phyloP scores from a whole-genome alignment of 1,139 yeast genomes.

The Candida anutae region DNA sequence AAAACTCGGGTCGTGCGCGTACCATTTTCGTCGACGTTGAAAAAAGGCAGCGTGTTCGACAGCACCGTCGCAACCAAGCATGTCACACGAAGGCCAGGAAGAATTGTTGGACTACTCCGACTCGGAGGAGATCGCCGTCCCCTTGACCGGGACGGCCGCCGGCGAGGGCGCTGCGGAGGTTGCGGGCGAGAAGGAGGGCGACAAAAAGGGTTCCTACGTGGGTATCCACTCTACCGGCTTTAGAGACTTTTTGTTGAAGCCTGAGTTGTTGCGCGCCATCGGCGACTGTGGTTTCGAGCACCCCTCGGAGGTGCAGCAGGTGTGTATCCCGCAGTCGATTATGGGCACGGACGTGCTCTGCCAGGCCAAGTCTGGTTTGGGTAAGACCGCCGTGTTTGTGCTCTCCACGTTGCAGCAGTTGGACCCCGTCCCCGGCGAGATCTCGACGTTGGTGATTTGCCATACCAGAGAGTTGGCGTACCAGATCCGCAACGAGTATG shows the following conservation, averaged over 20 bases:
- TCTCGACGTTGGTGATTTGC: conserved; percentile 88
- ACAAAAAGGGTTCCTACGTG: conserved; percentile 94
- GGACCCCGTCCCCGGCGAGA: conserved; percentile 96
- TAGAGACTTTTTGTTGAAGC: conserved; percentile 94
- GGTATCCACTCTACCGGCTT: conserved; percentile 98
- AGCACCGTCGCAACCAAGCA: too few species aligned
- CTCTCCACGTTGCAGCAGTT: conserved; percentile 93
- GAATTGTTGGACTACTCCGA: conserved; percentile 98
- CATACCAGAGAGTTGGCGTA: conserved; percentile 98
- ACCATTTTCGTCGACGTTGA: too few species aligned
- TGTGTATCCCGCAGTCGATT: conserved; percentile 96
- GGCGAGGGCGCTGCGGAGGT: conserved; percentile 43
- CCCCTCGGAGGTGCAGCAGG: conserved; percentile 99
- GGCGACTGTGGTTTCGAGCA: conserved; percentile 99
- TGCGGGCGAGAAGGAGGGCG: conserved; percentile 45
- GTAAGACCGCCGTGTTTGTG: conserved; percentile 98
- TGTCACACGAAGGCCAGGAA: conserved; percentile 97
- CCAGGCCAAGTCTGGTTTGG: conserved; percentile 99
- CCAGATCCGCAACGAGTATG: conserved; percentile 95
- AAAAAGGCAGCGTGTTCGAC: too few species aligned
- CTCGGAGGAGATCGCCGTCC: conserved; percentile 88
- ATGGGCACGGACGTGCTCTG: conserved; percentile 97
- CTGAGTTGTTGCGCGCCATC: conserved; percentile 93
- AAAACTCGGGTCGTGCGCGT: too few species aligned
- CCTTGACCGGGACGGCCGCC: conserved; percentile 54